Conservation (phyloP, 805 yeast species). For the Candida qinlingensis region DNA sequence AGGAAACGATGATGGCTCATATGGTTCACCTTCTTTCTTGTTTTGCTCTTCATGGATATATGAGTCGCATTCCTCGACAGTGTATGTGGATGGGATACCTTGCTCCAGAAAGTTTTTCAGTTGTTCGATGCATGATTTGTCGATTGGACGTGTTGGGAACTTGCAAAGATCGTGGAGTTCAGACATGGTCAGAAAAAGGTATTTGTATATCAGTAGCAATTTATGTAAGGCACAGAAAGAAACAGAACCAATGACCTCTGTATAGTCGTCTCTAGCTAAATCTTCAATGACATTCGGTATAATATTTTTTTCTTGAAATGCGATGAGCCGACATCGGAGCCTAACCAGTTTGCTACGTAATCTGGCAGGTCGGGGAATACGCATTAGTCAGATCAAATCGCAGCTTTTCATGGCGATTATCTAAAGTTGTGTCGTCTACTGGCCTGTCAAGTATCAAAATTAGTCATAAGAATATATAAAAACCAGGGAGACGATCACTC, state of each 20-base stretch:
- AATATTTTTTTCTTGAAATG: not conserved
- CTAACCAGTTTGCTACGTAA: not conserved
- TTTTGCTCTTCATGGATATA: slow-evolving; percentile 23
- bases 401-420: too few species aligned
- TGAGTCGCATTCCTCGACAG: slow-evolving; percentile 68
- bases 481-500: too few species aligned
- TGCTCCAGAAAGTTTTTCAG: slow-evolving; percentile 43
- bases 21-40: slow-evolving; percentile 34
- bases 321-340: slow-evolving; percentile 7
- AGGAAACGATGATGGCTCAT: slow-evolving; percentile 32
- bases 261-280: too few species aligned
- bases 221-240: too few species aligned
- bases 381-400: too few species aligned
- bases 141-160: slow-evolving; percentile 47
- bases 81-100: slow-evolving; percentile 81
- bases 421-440: too few species aligned
- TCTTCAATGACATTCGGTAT: too few species aligned
- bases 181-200: slow-evolving; percentile 40
- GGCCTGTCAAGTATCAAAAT: too few species aligned
- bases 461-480: too few species aligned
- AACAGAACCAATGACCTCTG: too few species aligned
- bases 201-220: too few species aligned
- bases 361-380: too few species aligned
- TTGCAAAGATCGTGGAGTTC: slow-evolving; percentile 63
- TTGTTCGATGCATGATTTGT: slow-evolving; percentile 35